A percentile compares a stretch with the other conserved stretches of the same genome.
phyloP scores from a whole-genome alignment of 2,329 filamentous ascomycete species.

The Pseudogymnoascus sp. region DNA sequence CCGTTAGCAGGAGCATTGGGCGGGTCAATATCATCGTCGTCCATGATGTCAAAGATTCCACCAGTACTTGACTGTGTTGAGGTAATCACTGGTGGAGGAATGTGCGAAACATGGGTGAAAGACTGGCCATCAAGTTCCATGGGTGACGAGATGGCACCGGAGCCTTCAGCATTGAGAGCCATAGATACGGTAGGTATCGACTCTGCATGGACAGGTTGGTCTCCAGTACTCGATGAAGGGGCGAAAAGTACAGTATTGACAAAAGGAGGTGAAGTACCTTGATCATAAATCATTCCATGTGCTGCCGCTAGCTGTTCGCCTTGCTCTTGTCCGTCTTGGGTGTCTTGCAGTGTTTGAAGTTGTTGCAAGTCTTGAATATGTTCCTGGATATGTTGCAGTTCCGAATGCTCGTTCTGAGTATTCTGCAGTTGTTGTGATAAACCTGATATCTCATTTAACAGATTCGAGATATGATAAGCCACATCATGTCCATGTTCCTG shows the following conservation, averaged over 20 bases:
- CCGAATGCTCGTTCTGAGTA: slow-evolving; percentile 18
- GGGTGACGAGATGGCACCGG: background rate
- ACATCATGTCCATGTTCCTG: background rate
- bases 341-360: background rate
- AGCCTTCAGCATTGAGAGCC: background rate
- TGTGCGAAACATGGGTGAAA: background rate
- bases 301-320: slow-evolving; percentile 17
- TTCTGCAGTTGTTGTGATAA: slow-evolving; percentile 27
- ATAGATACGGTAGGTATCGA: slow-evolving; percentile 11
- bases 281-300: slow-evolving; percentile 19
- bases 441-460: slow-evolving; percentile 24
- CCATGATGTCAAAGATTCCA: background rate
- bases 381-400: background rate
- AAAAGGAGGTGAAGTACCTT: slow-evolving; percentile 26
- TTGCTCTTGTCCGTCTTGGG: slow-evolving; percentile 22
- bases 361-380: background rate
- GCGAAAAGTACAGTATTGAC: slow-evolving; percentile 14
- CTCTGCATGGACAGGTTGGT: slow-evolving; percentile 12
- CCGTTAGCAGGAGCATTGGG: slow-evolving; percentile 22
- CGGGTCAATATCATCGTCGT: background rate
- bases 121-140: background rate
- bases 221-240: slow-evolving; percentile 1
- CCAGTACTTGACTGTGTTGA: background rate
- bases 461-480: slow-evolving; percentile 14
- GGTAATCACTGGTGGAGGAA: background rate